phyloP scores from a whole-genome alignment of 2,329 filamentous ascomycete species.

The Dothidotthia symphoricarpi region DNA sequence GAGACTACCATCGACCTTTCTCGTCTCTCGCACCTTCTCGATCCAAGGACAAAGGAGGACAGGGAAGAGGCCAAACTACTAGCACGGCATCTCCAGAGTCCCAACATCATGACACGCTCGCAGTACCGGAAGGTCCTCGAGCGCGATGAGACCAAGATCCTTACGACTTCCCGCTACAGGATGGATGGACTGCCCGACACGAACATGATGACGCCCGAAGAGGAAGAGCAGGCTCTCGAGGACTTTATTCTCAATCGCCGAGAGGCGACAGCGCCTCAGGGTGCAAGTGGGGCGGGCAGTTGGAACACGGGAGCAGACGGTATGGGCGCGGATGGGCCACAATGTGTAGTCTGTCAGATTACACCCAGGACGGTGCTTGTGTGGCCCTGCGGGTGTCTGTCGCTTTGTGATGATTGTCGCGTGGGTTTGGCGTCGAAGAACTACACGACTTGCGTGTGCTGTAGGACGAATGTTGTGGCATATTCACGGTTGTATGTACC shows the following conservation, averaged over 20 bases:
- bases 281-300: slow-evolving; percentile 36
- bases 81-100: slow-evolving; percentile 71
- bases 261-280: slow-evolving; percentile 38
- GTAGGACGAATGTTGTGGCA: slow-evolving; percentile 79
- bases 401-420: slow-evolving; percentile 90
- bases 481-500: slow-evolving; percentile 93
- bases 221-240: slow-evolving; percentile 60
- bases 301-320: slow-evolving; percentile 73
- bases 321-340: slow-evolving; percentile 71
- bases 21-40: slow-evolving; percentile 75
- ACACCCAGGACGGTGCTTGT: slow-evolving; percentile 84
- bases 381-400: slow-evolving; percentile 94
- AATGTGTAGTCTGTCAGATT: slow-evolving; percentile 91
- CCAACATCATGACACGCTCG: slow-evolving; percentile 76
- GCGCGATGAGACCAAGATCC: slow-evolving; percentile 66
- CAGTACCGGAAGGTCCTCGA: slow-evolving; percentile 68
- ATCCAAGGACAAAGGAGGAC: slow-evolving; percentile 75
- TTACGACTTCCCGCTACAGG: slow-evolving; percentile 48
- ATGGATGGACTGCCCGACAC: slow-evolving; percentile 36
- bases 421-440: slow-evolving; percentile 95
- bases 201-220: slow-evolving; percentile 41
- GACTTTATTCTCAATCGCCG: slow-evolving; percentile 58
- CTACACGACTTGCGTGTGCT: slow-evolving; percentile 94
- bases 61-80: slow-evolving; percentile 77
- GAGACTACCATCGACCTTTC: slow-evolving; percentile 55